phyloP scores from a whole-genome alignment of 371 early-diverging fungal species.

The Choanephora cucurbitarum region DNA sequence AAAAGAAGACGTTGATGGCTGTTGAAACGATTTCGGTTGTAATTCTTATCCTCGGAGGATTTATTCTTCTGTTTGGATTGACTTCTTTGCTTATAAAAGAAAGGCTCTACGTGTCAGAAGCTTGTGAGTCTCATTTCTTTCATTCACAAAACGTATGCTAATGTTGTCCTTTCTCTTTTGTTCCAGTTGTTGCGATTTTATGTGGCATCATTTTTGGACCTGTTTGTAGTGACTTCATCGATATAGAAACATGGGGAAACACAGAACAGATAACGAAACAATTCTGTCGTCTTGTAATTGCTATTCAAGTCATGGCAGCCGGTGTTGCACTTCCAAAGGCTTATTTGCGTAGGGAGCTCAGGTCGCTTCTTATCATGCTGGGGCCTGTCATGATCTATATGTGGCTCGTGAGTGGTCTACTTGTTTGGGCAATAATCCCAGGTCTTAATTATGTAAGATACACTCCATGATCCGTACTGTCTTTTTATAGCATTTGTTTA shows the following conservation, averaged over 20 bases:
- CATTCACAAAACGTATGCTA: neutral
- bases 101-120: constrained; percentile 86
- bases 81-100: constrained; percentile 90
- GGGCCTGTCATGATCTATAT: constrained; percentile 80
- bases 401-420: constrained; percentile 47
- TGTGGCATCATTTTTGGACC: constrained; percentile 90
- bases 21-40: constrained; percentile 28
- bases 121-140: constrained; percentile 51
- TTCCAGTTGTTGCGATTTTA: constrained; percentile 74
- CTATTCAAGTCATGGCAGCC: constrained; percentile 82
- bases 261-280: constrained; percentile 56
- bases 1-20: neutral
- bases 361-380: constrained; percentile 68
- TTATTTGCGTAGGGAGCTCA: constrained; percentile 60
- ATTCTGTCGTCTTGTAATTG: constrained; percentile 77
- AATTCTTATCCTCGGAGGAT: constrained; percentile 69
- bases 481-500: too few species aligned
- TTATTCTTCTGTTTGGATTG: constrained; percentile 82
- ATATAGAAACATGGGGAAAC: constrained; percentile 41
- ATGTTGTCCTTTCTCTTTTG: neutral
- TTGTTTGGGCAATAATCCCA: constrained; percentile 41
- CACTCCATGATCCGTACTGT: too few species aligned
- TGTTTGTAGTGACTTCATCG: constrained; percentile 47
- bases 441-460: constrained; percentile 37
- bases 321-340: constrained; percentile 64